Conservation (phyloP, 2,329 filamentous ascomycete genomes). For the Sarocladium kiliense region DNA sequence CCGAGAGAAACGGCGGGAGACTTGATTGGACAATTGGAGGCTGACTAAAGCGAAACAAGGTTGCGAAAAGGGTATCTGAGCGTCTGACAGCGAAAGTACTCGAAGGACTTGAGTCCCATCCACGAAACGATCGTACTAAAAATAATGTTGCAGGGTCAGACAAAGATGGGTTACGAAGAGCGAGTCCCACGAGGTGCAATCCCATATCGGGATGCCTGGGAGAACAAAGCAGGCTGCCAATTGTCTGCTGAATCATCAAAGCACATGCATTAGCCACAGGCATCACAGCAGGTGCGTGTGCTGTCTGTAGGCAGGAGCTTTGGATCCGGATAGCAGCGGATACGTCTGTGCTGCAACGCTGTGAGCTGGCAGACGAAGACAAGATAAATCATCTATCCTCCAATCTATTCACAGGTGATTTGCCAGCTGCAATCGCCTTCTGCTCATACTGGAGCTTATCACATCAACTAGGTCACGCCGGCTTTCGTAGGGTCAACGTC, state of each 20-base stretch:
- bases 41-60: not conserved
- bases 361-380: not conserved
- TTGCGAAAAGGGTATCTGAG: not conserved
- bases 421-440: too few relatives aligned
- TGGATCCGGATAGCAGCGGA: not conserved
- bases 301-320: conserved; percentile 5
- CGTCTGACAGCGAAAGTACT: not conserved
- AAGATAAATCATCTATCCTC: not conserved
- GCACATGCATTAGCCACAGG: not conserved
- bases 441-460: too few relatives aligned
- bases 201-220: not conserved
- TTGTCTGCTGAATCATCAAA: conserved; percentile 3
- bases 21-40: not conserved
- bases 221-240: too few relatives aligned
- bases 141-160: too few relatives aligned
- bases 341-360: not conserved
- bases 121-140: too few relatives aligned
- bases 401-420: too few relatives aligned
- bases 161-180: too few relatives aligned
- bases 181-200: too few relatives aligned
- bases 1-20: not conserved
- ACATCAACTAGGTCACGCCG: not conserved
- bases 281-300: not conserved
- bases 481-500: not conserved
- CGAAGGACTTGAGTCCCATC: too few relatives aligned